Evolutionary conservation across 2,329 filamentous ascomycete genomes (phyloP), one percentile per base, ranked within the genome.

Genomic region (Colletotrichum gloeosporioides): DNA sequence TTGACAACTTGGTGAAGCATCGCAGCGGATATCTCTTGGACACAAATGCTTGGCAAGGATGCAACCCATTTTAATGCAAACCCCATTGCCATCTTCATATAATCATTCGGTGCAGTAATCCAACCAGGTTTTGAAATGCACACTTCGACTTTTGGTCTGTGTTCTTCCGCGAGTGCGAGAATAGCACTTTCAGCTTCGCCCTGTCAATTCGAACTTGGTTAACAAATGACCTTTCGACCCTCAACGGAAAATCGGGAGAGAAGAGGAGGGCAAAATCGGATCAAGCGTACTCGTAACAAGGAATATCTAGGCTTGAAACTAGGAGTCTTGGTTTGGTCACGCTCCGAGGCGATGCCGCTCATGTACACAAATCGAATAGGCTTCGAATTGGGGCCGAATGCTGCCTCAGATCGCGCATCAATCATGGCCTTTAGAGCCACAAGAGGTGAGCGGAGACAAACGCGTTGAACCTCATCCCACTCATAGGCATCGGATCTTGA

Each of bases 281-380:
- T 25, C 44, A 13, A 53, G n/a, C 44, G 2, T 53, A 53, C 44
- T 53, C 44, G 44, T 85, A 91, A 85, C 12, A 87, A 71, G 9
- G 67, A 77, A 72, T 90, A 91, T 55, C 89, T 82, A 0, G 80
- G 79, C 32, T 85, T 78, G 9, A 85, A 78, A 75, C 76, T 79
- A 2, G 84, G 86, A 68, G 81, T 87, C 80, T 89, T 87, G 15
- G 79, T 84, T 25, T 83, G 87, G 63, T 91, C 89, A 2, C 88
- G 84, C 77, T 86, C 85, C 4, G 84, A 83, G 1, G 80, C 81
- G 3, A 81, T 78, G 4, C 89, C 90, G 77, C 89, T 91, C 75
- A 88, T 83, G 79, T 88, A 88, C 13, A 88, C 59, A 75, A 88
- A 88, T 2, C 85, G 84, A 64, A 88, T 87, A 1, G 86, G 84